Evolutionary conservation across 306 rosid species (phyloP), one percentile per base, ranked within the genome.

Genomic region (Heteromeles arbutifolia): DNA sequence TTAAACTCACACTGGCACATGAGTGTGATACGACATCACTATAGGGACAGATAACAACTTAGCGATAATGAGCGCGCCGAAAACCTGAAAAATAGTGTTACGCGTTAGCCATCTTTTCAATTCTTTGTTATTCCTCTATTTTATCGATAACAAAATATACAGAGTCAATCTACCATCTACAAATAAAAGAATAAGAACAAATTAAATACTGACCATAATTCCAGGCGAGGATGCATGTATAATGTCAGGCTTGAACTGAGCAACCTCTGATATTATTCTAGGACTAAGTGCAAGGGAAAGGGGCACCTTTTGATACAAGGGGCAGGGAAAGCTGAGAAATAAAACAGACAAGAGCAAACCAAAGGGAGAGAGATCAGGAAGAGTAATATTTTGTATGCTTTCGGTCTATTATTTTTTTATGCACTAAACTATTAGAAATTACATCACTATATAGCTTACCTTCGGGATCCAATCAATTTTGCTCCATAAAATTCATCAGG

Each of bases 221-320:
- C 99, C 99, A 0, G 99, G 99, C 6, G 99, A 96, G 53, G 99
- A 96, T 65, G 99, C 99, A 62, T 96, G 99, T 78, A 96, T 92
- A 73, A 96, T 96, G 88, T 96, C 99, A 65, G 99, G 99, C 87
- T 96, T 96, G 78, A 96, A 96, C 74, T 81, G 90, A 37, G 97
- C 96, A 78, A 96, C 99, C 88, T 90, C 98, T 25, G 97, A 89
- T 79, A 96, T 89, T 81, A 96, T 96, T 90, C 99, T 88, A 43
- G 99, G 99, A 89, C 99, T 96, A 74, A 96, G 93, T 69, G 99
- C 99, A 54, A 96, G 88, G 68, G 99, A 96, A 79, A 96, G 98
- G 63, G 99, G 99, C 37, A 96, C 99, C 70, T 96, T 92, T 82
- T 92, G 91, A 87, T 96, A 96, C 93, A 69, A 92, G 70, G 99